Evolutionary conservation across 176 grass and related monocot genomes (phyloP), one percentile per base, ranked within the genome.

Genomic region (Pontederia paniculata): DNA sequence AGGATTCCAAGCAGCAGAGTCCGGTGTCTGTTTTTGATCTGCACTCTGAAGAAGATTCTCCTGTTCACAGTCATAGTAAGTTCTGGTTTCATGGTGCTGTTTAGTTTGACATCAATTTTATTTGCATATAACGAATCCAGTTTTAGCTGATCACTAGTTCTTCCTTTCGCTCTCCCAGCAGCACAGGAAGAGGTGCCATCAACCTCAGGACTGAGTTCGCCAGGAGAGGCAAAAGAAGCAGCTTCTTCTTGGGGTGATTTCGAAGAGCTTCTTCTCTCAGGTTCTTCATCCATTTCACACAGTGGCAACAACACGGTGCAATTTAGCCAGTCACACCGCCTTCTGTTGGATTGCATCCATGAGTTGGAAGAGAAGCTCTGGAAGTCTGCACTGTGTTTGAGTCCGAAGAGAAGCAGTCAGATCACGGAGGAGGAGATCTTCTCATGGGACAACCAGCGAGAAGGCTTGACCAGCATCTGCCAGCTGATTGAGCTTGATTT

Each of bases 1-100:
- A 28, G 14, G 18, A 63, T 21, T 83, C 80, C 22, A 63, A 77
- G 60, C 91, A 97, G 74, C 91, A 81, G 23, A 97, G 94, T 69
- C 87, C 94, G 21, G 67, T 98, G 16, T 98, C 94, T n/a, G 87
- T 98, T 17, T 79, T 98, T 19, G 94, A 88, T n/a, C 69, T 76
- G 48, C 87, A 46, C 45, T 91, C 78, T 21, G 71, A 88, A 62
- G 71, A 79, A 17, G 85, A 70, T 0, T 85, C 12, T 42, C 28
- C 9, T 61, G 8, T 21, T 19, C 9, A 10, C 20, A 1, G 9
- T 44, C 16, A 12, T 46, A 21, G 59, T 9, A 44, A 16, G 31
- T 42, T 21, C 12, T 15, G 5, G 14, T 22, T 18, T 8, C 15
- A 44, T 42, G n/a, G 14, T 41, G n/a, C 28, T 60, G 9, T 18